These are phyloP conservation scores for Penicillium steckii DNA, from an alignment of 495 filamentous ascomycete genomes.

Conservation along the genomic window DNA sequence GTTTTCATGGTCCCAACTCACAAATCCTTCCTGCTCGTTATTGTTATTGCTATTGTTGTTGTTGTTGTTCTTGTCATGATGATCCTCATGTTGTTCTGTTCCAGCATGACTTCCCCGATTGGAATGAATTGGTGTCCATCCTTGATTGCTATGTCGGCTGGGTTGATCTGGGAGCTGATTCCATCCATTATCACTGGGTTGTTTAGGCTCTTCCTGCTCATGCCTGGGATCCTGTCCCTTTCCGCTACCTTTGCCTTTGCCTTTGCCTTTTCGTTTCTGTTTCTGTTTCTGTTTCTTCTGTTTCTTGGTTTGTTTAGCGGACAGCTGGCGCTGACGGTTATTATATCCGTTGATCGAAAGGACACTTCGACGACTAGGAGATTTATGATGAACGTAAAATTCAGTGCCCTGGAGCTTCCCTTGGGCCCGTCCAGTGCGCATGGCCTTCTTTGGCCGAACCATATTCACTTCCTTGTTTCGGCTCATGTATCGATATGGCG, in stretches of 20 bases:
- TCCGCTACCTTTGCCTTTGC: neutral
- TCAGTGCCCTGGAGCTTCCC: neutral
- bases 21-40: too few species aligned
- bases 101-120: neutral
- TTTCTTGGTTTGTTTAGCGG: neutral
- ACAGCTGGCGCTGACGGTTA: neutral
- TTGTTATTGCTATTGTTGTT: neutral
- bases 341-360: neutral
- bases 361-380: neutral
- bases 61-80: too few species aligned
- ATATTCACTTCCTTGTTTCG: neutral
- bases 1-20: too few species aligned
- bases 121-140: too few species aligned
- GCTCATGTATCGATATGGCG: neutral
- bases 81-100: too few species aligned
- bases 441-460: neutral
- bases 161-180: too few species aligned
- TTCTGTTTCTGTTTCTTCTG: neutral
- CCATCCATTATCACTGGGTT: neutral
- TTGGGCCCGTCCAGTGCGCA: neutral
- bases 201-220: neutral
- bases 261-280: neutral
- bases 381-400: neutral
- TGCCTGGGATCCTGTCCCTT: neutral
- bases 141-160: too few species aligned